Evolutionary conservation across 768 basidiomycete genomes (phyloP).

Genomic region (Boletus tylopilopsis): DNA sequence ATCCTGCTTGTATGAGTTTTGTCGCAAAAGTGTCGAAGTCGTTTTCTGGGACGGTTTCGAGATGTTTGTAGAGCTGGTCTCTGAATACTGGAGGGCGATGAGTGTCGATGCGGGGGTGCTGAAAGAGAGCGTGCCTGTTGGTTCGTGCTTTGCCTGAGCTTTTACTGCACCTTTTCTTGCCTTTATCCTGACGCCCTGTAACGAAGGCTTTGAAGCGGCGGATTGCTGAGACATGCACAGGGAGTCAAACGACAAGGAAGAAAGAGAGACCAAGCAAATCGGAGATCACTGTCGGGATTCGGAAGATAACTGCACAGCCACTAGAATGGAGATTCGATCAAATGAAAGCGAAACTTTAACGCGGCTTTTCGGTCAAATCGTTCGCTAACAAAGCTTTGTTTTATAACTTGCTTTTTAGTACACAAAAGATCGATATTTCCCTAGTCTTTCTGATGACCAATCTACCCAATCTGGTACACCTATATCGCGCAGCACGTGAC

Average conservation of each 20-base stretch:
- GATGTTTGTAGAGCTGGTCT: conserved; percentile 88
- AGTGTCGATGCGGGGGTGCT: conserved; percentile 6
- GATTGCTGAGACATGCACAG: conserved; percentile 94
- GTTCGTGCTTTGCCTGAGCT: conserved; percentile 92
- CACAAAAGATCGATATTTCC: too few relatives aligned
- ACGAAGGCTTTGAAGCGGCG: conserved; percentile 79
- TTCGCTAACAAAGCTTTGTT: too few relatives aligned
- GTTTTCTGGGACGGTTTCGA: conserved; percentile 73
- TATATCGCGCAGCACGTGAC: conserved; percentile 23
- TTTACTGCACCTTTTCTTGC: conserved; percentile 91
- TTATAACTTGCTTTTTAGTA: too few relatives aligned
- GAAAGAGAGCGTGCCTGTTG: conserved; percentile 45
- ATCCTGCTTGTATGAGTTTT: conserved; percentile 89
- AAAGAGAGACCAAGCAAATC: not conserved
- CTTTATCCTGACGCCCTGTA: conserved; percentile 91
- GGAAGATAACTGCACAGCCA: conserved; percentile 1
- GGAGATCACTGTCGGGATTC: conserved; percentile 1
- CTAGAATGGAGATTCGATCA: not conserved
- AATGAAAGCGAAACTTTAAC: too few relatives aligned
- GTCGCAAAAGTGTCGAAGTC: conserved; percentile 81
- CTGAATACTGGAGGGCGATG: conserved; percentile 64
- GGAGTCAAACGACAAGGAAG: conserved; percentile 37
- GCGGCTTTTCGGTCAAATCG: too few relatives aligned
- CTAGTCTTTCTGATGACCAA: too few relatives aligned
- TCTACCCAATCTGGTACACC: conserved; percentile 2